A percentile compares a stretch with the other conserved stretches of the same genome.
Evolutionary conservation across 2,329 filamentous ascomycete species (phyloP).

Genomic region (Xylaria sp.): DNA sequence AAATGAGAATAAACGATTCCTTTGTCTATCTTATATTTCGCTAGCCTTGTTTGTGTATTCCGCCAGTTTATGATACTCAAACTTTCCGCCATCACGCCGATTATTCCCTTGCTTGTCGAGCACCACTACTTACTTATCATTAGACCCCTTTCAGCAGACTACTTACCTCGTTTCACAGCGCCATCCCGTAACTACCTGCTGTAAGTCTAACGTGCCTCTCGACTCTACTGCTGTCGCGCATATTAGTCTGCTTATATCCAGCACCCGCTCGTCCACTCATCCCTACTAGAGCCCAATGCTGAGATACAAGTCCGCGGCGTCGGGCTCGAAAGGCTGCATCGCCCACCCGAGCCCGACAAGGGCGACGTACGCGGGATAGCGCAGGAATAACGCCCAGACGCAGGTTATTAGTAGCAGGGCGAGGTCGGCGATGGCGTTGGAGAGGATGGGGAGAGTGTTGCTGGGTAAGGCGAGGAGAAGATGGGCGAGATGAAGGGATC

Average conservation of each 20-base stretch:
- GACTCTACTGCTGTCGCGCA: too few species aligned
- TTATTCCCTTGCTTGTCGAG: too few species aligned
- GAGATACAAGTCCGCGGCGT: constrained; percentile 11
- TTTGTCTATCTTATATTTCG: neutral
- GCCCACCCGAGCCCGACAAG: constrained; percentile 6
- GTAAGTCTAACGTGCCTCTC: too few species aligned
- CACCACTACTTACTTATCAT: too few species aligned
- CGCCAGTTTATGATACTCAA: too few species aligned
- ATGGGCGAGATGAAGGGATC: neutral
- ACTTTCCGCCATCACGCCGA: too few species aligned
- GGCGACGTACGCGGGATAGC: neutral
- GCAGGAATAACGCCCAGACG: neutral
- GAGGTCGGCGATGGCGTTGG: neutral
- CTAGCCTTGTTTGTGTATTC: too few species aligned
- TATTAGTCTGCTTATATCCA: too few species aligned
- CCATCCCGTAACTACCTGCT: too few species aligned
- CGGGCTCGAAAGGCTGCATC: neutral
- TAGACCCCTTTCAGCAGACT: too few species aligned
- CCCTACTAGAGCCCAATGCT: constrained; percentile 3
- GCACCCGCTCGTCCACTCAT: too few species aligned
- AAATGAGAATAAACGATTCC: neutral
- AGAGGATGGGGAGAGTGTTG: neutral
- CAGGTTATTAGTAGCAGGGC: neutral
- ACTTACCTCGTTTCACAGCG: too few species aligned
- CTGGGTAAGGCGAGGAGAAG: neutral